Evolutionary conservation across 352 stramenopile genomes (phyloP), one percentile per base, ranked within the genome.

Genomic region (Pythium sp.): DNA sequence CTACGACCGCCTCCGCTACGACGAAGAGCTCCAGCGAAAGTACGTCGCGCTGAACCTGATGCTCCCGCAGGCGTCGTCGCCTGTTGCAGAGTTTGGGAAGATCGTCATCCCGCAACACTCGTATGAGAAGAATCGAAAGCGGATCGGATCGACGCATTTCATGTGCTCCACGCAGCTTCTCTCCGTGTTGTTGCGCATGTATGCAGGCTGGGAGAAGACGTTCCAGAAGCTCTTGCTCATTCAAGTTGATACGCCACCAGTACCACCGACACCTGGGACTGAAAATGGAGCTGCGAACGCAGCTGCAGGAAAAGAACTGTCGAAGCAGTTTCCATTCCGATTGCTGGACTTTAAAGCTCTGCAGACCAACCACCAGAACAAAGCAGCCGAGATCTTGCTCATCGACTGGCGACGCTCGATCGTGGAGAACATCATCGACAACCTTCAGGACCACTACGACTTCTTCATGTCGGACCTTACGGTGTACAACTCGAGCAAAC

Each of bases 401-500:
- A 77, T 91, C 32, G 94, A 98, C 60, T 98, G 93, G 91, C 81
- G 91, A 15, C 86, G 90, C 11, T 81, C 90, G 2, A 93, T 98
- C 38, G 79, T 95, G 9, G 94, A 98, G 74, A 97, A 96, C 58
- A 82, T 98, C 46, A 95, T 98, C 70, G 94, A 98, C 76, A 97
- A 96, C 66, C 74, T 98, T 5, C 94, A 98, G 72, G 94, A 98
- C 67, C 82, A 96, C 66, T 98, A 91, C 64, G 92, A 98, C 62
- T 94, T 98, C 67, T 98, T 98, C 68, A 80, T 97, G 26, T 95
- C 90, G 0, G 90, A 98, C 61, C 57, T 70, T 2, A 62, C 69
- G 2, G 70, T 73, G 2, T 98, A 95, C 65, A 46, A 70, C 5
- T 28, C 41, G 8, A 86, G 82, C 49, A 74, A 72, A 12, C 76